Percentiles rank a stretch among this genome's conserved stretches.
Conservation (phyloP, 768 basidiomycete species). For the Panus rudis region DNA sequence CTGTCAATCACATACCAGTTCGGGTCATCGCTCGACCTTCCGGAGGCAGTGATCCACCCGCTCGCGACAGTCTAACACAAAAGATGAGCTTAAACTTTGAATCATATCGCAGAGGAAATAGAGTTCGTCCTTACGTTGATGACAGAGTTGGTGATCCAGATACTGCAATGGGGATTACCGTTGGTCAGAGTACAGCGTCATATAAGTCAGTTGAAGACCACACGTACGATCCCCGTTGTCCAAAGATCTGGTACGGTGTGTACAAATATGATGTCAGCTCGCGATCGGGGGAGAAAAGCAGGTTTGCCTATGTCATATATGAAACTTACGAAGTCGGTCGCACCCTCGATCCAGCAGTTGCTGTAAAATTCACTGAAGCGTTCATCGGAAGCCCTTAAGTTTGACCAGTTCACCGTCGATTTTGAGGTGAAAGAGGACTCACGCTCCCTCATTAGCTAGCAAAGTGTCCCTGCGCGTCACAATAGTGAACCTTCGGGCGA, state of each 20-base stretch:
- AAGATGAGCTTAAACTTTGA: background rate
- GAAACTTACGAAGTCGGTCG: constrained; percentile 17
- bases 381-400: background rate
- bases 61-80: constrained; percentile 12
- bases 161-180: too few species aligned
- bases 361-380: constrained; percentile 15
- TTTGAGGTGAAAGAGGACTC: constrained; percentile 1
- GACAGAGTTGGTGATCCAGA: constrained; percentile 18
- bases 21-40: constrained; percentile 15
- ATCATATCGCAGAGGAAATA: background rate
- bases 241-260: constrained; percentile 15
- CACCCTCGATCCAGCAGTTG: constrained; percentile 20
- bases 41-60: constrained; percentile 18
- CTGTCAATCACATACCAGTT: constrained; percentile 20
- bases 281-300: too few species aligned
- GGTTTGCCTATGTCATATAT: background rate
- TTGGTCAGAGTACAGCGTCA: too few species aligned
- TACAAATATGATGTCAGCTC: too few species aligned
- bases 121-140: constrained; percentile 15
- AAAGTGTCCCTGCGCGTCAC: constrained; percentile 17
- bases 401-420: background rate
- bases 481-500: background rate
- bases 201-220: too few species aligned
- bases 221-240: constrained; percentile 15
- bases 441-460: constrained; percentile 17